These are phyloP conservation scores for Hordeum marinum DNA, from an alignment of 176 grass and related monocot genomes.

Conservation along the genomic window DNA sequence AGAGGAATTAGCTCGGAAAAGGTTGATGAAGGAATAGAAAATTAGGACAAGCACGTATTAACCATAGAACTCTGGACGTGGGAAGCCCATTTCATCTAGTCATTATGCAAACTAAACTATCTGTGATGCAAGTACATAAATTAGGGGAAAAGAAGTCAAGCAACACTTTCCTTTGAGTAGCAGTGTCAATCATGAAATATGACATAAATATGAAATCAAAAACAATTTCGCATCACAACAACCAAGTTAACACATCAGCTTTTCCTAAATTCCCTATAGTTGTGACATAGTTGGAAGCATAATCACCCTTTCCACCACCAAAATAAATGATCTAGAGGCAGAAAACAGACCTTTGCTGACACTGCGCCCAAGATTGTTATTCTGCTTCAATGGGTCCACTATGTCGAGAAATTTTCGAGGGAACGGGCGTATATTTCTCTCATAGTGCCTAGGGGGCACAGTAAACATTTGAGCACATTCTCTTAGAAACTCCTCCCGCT, in stretches of 20 bases:
- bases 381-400: conserved; percentile 74
- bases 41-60: neutral
- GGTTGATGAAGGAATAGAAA: neutral
- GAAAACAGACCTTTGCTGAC: conserved; percentile 74
- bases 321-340: conserved; percentile 11
- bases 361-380: conserved; percentile 95
- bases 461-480: conserved; percentile 39
- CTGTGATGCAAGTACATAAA: neutral
- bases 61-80: neutral
- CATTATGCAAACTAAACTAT: neutral
- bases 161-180: neutral
- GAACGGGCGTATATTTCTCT: conserved; percentile 43
- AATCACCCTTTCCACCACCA: conserved; percentile 7
- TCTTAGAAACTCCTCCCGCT: conserved; percentile 54
- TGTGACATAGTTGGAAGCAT: neutral
- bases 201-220: neutral
- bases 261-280: neutral
- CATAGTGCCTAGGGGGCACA: conserved; percentile 34
- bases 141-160: neutral
- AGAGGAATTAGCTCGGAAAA: neutral
- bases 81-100: neutral
- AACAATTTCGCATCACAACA: neutral
- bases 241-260: neutral
- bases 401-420: conserved; percentile 82
- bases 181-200: neutral